These are phyloP conservation scores for Populus tomentosa DNA, from an alignment of 441 rosid species.

Conservation along the genomic window DNA sequence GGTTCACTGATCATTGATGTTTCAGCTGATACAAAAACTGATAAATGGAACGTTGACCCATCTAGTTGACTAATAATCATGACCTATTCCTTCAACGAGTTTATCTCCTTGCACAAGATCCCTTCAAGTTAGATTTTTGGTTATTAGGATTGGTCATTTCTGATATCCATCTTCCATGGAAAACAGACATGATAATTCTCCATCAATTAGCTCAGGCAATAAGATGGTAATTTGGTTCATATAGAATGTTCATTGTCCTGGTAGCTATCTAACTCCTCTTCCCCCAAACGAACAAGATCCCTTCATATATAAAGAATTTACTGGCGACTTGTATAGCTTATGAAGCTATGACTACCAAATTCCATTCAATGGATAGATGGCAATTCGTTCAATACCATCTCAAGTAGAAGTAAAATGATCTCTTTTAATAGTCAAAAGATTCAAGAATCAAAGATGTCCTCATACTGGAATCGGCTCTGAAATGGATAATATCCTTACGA, in stretches of 20 bases:
- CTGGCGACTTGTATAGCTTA: neutral
- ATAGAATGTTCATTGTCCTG: neutral
- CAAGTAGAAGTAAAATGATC: neutral
- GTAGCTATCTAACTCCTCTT: neutral
- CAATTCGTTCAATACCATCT: neutral
- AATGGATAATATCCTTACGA: too few species aligned
- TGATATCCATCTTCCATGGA: neutral
- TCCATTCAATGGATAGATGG: neutral
- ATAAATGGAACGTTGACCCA: neutral
- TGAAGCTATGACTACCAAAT: neutral
- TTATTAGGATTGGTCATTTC: neutral
- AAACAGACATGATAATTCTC: neutral
- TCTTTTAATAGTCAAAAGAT: neutral
- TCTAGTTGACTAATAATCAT: neutral
- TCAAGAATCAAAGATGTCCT: neutral
- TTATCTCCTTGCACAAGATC: neutral
- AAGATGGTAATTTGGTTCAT: neutral
- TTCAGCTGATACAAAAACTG: neutral
- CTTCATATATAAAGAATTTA: neutral
- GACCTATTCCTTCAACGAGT: neutral
- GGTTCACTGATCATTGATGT: too few species aligned
- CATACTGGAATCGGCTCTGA: too few species aligned
- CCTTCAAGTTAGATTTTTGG: neutral
- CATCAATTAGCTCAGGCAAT: neutral
- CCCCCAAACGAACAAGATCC: neutral